Base-by-base conservation (phyloP, 495 filamentous ascomycete species). In the Apodospora peruviana region DNA sequence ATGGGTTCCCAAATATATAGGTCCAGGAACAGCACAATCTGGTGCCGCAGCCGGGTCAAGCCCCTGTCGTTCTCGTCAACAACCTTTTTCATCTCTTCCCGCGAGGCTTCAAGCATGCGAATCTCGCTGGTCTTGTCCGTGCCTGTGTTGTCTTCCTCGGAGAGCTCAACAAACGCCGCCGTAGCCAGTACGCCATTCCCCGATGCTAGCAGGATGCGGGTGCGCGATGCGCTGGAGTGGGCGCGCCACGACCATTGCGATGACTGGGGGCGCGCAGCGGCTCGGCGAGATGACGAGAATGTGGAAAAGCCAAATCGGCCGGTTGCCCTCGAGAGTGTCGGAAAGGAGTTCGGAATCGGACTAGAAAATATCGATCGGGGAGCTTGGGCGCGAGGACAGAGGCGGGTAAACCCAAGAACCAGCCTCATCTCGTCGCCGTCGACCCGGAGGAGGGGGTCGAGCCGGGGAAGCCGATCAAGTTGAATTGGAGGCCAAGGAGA, bases 61-160 rank as follows among this genome's bases (percentile, higher is more conserved):
- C 81, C 81, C 23, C 68, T 71, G 40, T 84, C 72, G 54, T 82
- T 69, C 2, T 83, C 78, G 5, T 76, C 68, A 9, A 90, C 74
- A 10, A 71, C 69, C 56, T 85, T 87, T 47, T 73, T 74, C 23
- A 94, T 78, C 65, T 95, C 91, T 35, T 80, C 71, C 36, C 84
- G 73, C 24, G 91, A 95, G 4, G 76, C 81, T 59, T 88, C 79
- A 18, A 95, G 79, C 90, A 95, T 95, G 49, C 87, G 83, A 69
- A 77, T 75, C 68, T 96, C 90, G 25, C 77, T 75, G 3, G 89
- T 94, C 56, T 83, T 80, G 22, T 81, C 81, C 45, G 72, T 59
- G 17, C 78, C 73, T 34, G 58, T 68, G 58, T 83, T 74, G 22
- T 81, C 77, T 49, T 82, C 69, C 59, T 90, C 86, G 2, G 82